Conservation (phyloP, 768 basidiomycete genomes). For the Plicaturopsis crispa region DNA sequence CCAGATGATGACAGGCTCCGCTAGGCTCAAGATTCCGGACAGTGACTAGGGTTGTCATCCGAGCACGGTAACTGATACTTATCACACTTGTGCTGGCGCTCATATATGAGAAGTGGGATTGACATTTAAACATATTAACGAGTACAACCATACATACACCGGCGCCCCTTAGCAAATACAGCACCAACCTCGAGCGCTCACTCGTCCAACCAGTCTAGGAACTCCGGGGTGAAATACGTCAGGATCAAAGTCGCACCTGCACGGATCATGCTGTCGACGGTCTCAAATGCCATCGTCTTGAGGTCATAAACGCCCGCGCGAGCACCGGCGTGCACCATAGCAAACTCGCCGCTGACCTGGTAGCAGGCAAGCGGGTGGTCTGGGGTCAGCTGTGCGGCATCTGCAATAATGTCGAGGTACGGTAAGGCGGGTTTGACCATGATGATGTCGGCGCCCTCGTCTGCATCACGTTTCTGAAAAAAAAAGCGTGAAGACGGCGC, state of each 20-base stretch:
- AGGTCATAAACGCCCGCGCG: conserved; percentile 90
- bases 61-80: no score
- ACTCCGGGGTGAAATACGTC: conserved; percentile 95
- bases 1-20: conserved; percentile 18
- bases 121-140: neutral
- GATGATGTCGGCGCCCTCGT: conserved; percentile 94
- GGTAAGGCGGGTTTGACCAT: conserved; percentile 98
- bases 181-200: neutral
- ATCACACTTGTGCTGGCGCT: no score
- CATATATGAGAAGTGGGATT: no score
- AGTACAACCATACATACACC: neutral
- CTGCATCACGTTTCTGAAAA: conserved; percentile 72
- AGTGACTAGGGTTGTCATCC: no score
- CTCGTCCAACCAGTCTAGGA: conserved; percentile 75
- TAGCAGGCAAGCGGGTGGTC: conserved; percentile 95
- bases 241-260: conserved; percentile 89
- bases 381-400: conserved; percentile 72
- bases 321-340: conserved; percentile 95
- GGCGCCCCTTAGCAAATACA: neutral
- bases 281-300: conserved; percentile 91
- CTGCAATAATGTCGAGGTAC: conserved; percentile 93
- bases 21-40: conserved; percentile 18
- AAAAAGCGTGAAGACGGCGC: neutral
- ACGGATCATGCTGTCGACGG: conserved; percentile 82
- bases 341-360: conserved; percentile 95